Evolutionary conservation across 2,329 filamentous ascomycete genomes (phyloP), one percentile per base, ranked within the genome.

Genomic region (Colletotrichum tanaceti): DNA sequence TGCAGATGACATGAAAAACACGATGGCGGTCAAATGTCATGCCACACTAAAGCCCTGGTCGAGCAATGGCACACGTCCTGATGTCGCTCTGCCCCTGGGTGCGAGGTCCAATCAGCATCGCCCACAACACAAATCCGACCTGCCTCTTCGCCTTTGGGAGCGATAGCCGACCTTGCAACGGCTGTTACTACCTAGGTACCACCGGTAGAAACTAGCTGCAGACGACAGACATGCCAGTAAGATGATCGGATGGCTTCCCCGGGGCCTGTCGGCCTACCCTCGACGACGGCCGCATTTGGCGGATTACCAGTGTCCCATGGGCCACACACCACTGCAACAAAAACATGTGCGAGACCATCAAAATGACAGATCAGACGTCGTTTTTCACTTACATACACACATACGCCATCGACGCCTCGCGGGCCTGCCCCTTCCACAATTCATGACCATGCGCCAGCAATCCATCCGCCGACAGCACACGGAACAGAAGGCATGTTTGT

Each of bases 191-290:
- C 32, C 9, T 35, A 35, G 7, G 32, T 58, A 44, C 59, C 65
- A 64, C 63, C 65, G 46, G 41, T 63, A 16, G 53, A 58, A 60
- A 67, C 64, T 46, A 64, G 59, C 55, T 67, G 65, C 65, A 57
- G 55, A 52, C 60, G 61, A 38, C 47, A 57, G 61, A 38, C 47
- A 57, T 57, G 63, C 62, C 66, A 66, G 50, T 57, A 39, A 50
- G 62, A 46, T 60, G 53, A 52, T 54, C 66, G 66, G 66, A 66
- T 66, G 43, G n/a, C 47, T 69, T 69, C 63, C 66, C 66, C 66
- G 66, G 55, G 66, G 66, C 66, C 50, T 66, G 57, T 24, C 54
- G 41, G 32, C n/a, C 62, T 52, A n/a, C 62, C 24, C 43, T 39
- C 32, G 32, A 35, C 32, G 35, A 52, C 44, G 62, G 28, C 57